Evolutionary conservation across 139 green algal genomes (phyloP).

Genomic region (Chlamydomonas incerta): DNA sequence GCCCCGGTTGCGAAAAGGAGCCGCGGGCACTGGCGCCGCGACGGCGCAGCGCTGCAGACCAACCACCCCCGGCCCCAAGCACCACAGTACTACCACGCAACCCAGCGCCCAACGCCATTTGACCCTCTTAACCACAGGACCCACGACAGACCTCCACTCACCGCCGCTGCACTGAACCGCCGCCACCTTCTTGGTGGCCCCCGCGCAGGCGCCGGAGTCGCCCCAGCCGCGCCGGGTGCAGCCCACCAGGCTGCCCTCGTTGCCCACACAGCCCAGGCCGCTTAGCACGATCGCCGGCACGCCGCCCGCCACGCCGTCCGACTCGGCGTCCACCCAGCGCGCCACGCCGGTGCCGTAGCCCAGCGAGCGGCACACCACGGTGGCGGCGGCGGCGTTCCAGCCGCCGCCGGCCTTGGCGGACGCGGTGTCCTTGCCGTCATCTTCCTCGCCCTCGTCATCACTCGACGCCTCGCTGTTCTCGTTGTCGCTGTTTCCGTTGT

Average conservation of each 20-base stretch:
- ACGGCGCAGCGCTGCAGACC: too few species aligned
- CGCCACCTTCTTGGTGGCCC: background rate
- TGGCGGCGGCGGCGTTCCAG: background rate
- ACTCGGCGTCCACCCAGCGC: background rate
- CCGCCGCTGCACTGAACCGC: slow-evolving; percentile 5
- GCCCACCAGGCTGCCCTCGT: background rate
- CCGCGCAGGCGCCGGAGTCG: background rate
- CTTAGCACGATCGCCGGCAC: background rate
- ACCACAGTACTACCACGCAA: too few species aligned
- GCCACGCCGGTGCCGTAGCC: background rate
- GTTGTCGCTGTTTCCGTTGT: too few species aligned
- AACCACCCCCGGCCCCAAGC: too few species aligned
- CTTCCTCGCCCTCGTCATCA: too few species aligned
- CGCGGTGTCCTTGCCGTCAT: background rate
- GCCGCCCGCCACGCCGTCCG: background rate
- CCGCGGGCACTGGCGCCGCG: too few species aligned
- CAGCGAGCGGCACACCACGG: slow-evolving; percentile 16
- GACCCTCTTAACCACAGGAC: too few species aligned
- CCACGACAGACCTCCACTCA: too few species aligned
- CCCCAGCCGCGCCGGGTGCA: background rate
- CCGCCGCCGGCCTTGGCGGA: background rate
- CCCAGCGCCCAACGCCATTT: too few species aligned
- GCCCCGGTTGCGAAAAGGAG: too few species aligned
- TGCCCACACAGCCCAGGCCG: background rate
- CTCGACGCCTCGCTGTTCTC: too few species aligned